Evolutionary conservation across 345 rosid genomes (phyloP), one percentile per base, ranked within the genome.

Genomic region (Hirschfeldia incana): DNA sequence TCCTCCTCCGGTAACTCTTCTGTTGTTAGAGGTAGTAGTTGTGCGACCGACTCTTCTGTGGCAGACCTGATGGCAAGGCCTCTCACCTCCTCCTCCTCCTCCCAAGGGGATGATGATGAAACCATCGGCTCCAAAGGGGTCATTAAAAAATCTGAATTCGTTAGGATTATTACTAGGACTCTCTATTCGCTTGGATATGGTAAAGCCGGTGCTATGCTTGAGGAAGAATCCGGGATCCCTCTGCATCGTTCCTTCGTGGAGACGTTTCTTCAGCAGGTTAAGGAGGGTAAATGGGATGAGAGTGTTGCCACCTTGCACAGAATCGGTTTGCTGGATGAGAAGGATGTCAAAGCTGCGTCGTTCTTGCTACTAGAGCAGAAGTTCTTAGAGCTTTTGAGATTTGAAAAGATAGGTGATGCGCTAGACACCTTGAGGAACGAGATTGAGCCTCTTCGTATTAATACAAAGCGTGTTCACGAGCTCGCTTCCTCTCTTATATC

Each of bases 111-210:
- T 67, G 83, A 86, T 66, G 84, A 62, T 69, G 81, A 81, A 71
- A 82, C 82, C 30, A 66, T 89, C 34, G 93, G 91, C 49, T 84
- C 87, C 36, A 85, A 86, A 79, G 89, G 90, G 53, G 87, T 88
- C 72, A 85, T 91, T 49, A 91, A 80, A 72, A 87, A 76, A 79
- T 78, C 84, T 28, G 91, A 91, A 77, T 91, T 89, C 49, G 67
- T 91, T 77, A 86, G 83, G 72, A 83, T 87, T 39, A 87, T 91
- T 71, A 82, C 88, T 70, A 88, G 79, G 67, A 88, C 95, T 16
- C 85, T 91, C 34, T 88, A 89, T 76, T 89, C 96, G 4, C 96
- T 91, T 75, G 93, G 96, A 64, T 91, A 78, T 81, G 83, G 85
- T 46, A 88, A 80, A 81, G 84, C 86, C 13, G 88, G 90, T 37